A percentile compares a stretch with the other conserved stretches of the same genome.
phyloP scores from a whole-genome alignment of 352 stramenopile genomes.

The Pythium chondricola region DNA sequence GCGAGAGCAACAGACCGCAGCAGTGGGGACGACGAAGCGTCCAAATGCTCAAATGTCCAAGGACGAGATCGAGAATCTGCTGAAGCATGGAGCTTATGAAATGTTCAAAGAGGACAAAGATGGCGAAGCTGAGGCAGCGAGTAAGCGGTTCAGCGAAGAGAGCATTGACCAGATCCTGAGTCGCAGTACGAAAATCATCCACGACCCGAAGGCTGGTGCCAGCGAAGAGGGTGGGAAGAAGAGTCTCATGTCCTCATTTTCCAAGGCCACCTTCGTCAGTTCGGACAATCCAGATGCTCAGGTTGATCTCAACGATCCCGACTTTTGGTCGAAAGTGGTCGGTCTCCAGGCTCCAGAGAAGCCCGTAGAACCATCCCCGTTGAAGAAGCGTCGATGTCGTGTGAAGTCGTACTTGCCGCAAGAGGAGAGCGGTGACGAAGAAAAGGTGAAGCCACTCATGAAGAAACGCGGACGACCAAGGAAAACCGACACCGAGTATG shows the following conservation, averaged over 20 bases:
- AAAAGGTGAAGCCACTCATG: slow-evolving; percentile 7
- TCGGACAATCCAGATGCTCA: slow-evolving; percentile 80
- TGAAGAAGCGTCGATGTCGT: slow-evolving; percentile 68
- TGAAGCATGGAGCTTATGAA: slow-evolving; percentile 93
- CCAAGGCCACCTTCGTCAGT: slow-evolving; percentile 90
- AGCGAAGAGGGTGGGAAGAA: slow-evolving; percentile 46
- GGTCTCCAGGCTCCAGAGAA: slow-evolving; percentile 76
- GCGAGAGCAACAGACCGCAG: slow-evolving; percentile 39
- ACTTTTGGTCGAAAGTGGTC: slow-evolving; percentile 94
- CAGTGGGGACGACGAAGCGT: slow-evolving; percentile 27
- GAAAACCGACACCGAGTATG: slow-evolving; percentile 40
- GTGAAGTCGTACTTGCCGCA: slow-evolving; percentile 75
- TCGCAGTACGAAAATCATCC: slow-evolving; percentile 82
- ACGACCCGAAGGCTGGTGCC: slow-evolving; percentile 60
- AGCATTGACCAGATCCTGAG: slow-evolving; percentile 98
- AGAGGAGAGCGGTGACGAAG: slow-evolving; percentile 47
- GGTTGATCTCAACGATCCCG: slow-evolving; percentile 89
- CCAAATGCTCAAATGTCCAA: slow-evolving; percentile 60
- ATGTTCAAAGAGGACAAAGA: slow-evolving; percentile 92
- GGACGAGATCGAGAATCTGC: slow-evolving; percentile 89
- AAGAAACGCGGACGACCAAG: slow-evolving; percentile 10
- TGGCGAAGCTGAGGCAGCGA: slow-evolving; percentile 86
- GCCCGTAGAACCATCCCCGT: slow-evolving; percentile 51
- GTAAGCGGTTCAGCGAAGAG: slow-evolving; percentile 95
- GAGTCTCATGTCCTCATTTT: slow-evolving; percentile 87